Conservation (phyloP, 352 stramenopile genomes). For the Globisporangium lucens region DNA sequence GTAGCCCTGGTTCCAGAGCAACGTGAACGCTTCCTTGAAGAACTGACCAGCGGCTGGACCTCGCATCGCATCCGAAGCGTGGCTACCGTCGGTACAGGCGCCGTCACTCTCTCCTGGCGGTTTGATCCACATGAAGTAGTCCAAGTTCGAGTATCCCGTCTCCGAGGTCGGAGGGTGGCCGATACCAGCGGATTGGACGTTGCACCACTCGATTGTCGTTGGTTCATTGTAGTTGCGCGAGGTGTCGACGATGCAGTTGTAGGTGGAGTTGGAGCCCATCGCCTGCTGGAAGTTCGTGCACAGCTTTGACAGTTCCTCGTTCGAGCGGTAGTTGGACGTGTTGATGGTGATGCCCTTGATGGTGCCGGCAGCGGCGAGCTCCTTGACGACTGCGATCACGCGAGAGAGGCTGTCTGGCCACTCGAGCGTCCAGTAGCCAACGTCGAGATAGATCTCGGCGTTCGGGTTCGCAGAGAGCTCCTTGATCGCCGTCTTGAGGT, state of each 20-base stretch:
- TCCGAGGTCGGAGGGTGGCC: constrained; percentile 41
- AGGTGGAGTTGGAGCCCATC: constrained; percentile 24
- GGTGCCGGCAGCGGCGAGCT: constrained; percentile 24
- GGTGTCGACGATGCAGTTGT: constrained; percentile 65
- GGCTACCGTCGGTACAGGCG: constrained; percentile 27
- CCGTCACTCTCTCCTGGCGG: constrained; percentile 64
- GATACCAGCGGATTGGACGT: constrained; percentile 38
- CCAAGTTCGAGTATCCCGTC: constrained; percentile 44
- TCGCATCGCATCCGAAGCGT: constrained; percentile 42
- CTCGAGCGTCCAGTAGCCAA: constrained; percentile 62
- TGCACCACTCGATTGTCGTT: constrained; percentile 50
- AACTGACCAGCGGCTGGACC: constrained; percentile 55
- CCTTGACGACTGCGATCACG: constrained; percentile 38
- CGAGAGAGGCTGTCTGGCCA: constrained; percentile 19
- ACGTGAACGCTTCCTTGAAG: constrained; percentile 49
- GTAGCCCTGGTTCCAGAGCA: constrained; percentile 65
- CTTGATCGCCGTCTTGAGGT: constrained; percentile 46
- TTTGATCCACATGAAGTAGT: constrained; percentile 81
- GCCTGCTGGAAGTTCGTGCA: constrained; percentile 61
- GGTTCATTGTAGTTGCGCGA: constrained; percentile 38
- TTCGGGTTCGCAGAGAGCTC: constrained; percentile 57
- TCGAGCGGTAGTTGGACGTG: constrained; percentile 77
- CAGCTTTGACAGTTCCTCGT: constrained; percentile 33
- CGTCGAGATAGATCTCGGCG: constrained; percentile 67
- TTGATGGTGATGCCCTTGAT: constrained; percentile 75